A percentile compares a stretch with the other conserved stretches of the same genome.
These are phyloP conservation scores for Metschnikowia dekortorum DNA, from an alignment of 805 yeast genomes.

Conservation along the genomic window DNA sequence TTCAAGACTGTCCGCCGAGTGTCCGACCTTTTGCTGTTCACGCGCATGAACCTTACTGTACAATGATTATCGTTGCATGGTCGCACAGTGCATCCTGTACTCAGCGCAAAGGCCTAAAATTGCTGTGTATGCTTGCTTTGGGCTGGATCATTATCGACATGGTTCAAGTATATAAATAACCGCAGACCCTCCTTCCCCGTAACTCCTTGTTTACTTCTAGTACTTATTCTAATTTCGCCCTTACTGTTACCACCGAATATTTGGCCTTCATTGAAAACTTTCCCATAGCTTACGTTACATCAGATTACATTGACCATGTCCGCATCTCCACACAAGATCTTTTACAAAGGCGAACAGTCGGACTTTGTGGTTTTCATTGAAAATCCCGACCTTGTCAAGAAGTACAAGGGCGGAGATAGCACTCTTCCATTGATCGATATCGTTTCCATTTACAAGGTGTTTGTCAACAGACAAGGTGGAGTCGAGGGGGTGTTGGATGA, in stretches of 20 bases:
- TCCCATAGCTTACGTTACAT: too few relatives aligned
- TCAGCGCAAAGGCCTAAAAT: neutral
- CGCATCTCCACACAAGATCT: constrained; percentile 45
- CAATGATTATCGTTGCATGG: constrained; percentile 1
- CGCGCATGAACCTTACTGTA: neutral
- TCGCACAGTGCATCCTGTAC: constrained; percentile 4
- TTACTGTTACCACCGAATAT: too few relatives aligned
- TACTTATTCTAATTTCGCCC: too few relatives aligned
- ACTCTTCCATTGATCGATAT: constrained; percentile 57
- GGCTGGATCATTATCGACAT: neutral
- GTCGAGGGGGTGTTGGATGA: constrained; percentile 66
- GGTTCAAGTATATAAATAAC: constrained; percentile 3
- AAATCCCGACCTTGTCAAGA: constrained; percentile 43
- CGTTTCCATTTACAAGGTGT: constrained; percentile 64
- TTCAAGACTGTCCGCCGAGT: too few relatives aligned
- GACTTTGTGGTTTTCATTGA: constrained; percentile 69
- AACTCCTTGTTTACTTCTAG: too few relatives aligned
- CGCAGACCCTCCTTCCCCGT: too few relatives aligned
- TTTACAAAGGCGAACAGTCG: constrained; percentile 58
- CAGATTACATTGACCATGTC: constrained; percentile 9
- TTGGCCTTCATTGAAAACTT: too few relatives aligned
- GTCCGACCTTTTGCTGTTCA: neutral
- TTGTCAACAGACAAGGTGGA: constrained; percentile 59
- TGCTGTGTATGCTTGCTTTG: constrained; percentile 7
- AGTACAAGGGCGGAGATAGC: constrained; percentile 48